These are phyloP conservation scores for Saccharomycopsis sp. DNA, from an alignment of 805 yeast species.

Conservation along the genomic window DNA sequence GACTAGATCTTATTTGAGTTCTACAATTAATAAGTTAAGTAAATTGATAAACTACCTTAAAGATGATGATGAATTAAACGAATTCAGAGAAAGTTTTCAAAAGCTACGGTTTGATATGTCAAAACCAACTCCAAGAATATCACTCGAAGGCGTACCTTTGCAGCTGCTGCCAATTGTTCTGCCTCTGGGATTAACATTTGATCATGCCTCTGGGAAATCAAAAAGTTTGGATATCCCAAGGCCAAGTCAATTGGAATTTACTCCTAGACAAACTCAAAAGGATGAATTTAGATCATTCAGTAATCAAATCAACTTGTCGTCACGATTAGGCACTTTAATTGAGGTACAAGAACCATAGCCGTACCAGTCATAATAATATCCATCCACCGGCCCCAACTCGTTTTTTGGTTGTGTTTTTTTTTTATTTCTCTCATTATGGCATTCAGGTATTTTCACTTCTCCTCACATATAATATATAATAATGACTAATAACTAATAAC, in stretches of 20 bases:
- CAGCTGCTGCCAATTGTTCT: too few relatives aligned
- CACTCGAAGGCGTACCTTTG: slow-evolving; percentile 13
- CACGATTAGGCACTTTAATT: slow-evolving; percentile 11
- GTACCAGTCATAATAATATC: too few relatives aligned
- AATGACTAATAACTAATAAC: not conserved
- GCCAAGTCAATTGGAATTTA: slow-evolving; percentile 13
- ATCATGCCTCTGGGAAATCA: not conserved
- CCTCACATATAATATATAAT: not conserved
- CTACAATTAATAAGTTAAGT: slow-evolving; percentile 18
- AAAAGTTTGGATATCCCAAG: not conserved
- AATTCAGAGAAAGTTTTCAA: slow-evolving; percentile 20
- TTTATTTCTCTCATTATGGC: not conserved
- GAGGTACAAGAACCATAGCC: slow-evolving; percentile 15
- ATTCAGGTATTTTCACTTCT: not conserved
- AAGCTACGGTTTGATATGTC: slow-evolving; percentile 20
- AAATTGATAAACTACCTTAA: slow-evolving; percentile 17
- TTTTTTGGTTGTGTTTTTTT: not conserved
- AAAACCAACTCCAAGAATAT: slow-evolving; percentile 20
- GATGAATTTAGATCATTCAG: slow-evolving; percentile 11
- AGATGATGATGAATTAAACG: slow-evolving; percentile 16
- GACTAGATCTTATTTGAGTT: slow-evolving; percentile 10
- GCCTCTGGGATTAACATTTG: not conserved
- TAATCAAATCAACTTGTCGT: not conserved
- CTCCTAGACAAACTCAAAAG: slow-evolving; percentile 3
- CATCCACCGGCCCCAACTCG: too few relatives aligned